Conservation (phyloP, 768 basidiomycete species). For the Rubroboletus satanas region DNA sequence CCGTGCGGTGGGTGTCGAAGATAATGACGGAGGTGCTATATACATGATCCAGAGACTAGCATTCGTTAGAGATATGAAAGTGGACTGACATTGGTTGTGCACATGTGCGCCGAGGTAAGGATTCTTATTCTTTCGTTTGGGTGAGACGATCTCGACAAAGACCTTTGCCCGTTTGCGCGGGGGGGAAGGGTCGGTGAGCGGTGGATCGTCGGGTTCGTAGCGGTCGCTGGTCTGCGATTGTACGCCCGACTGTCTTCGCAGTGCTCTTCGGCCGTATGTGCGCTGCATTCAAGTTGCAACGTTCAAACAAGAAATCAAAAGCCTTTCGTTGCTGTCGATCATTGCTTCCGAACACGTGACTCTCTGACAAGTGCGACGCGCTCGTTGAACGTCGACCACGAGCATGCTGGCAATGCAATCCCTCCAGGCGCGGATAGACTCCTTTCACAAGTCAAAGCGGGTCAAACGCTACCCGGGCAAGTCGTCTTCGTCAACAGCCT, state of each 20-base stretch:
- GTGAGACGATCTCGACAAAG: constrained; percentile 28
- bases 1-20: not conserved
- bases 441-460: constrained; percentile 63
- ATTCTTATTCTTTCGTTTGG: not conserved
- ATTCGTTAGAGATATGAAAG: not conserved
- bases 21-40: not conserved
- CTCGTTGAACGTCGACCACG: too few relatives aligned
- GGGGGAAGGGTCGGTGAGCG: constrained; percentile 1
- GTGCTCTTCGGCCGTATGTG: constrained; percentile 33
- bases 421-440: constrained; percentile 56
- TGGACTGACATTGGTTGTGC: not conserved
- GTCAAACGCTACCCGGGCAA: constrained; percentile 50
- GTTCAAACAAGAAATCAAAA: too few relatives aligned
- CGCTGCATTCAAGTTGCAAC: constrained; percentile 28
- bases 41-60: not conserved
- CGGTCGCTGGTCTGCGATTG: not conserved
- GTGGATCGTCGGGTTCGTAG: not conserved
- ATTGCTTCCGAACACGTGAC: constrained; percentile 6
- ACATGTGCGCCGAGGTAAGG: not conserved
- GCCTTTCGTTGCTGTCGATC: not conserved
- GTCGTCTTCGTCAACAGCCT: constrained; percentile 39
- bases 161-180: constrained; percentile 33
- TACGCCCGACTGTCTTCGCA: constrained; percentile 9
- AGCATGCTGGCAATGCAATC: constrained; percentile 39
- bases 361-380: too few relatives aligned